phyloP scores from a whole-genome alignment of 768 basidiomycete species.

The Omphalotus guepiniiformis region DNA sequence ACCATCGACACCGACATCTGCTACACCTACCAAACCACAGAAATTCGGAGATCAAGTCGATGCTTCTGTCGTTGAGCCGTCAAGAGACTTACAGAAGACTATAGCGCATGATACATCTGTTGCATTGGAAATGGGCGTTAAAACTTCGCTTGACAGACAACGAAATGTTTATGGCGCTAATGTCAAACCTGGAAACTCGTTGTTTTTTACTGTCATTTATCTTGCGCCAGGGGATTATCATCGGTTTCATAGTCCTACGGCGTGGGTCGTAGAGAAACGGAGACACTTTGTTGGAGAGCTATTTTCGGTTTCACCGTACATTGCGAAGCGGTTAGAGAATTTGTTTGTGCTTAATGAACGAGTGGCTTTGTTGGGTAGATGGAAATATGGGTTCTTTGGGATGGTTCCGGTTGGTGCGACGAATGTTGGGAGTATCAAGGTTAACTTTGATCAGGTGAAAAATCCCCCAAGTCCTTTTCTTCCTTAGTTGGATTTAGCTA shows the following conservation, averaged over 20 bases:
- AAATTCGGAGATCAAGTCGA: constrained; percentile 71
- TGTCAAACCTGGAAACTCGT: constrained; percentile 65
- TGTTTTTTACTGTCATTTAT: constrained; percentile 95
- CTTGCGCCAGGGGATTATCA: constrained; percentile 99
- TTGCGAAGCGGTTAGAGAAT: constrained; percentile 87
- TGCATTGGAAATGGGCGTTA: constrained; percentile 66
- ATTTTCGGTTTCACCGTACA: constrained; percentile 94
- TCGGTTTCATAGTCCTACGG: constrained; percentile 91
- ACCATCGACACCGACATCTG: constrained; percentile 18
- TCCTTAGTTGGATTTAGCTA: background rate
- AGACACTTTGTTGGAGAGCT: constrained; percentile 96
- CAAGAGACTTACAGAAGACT: constrained; percentile 47
- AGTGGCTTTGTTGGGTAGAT: constrained; percentile 89
- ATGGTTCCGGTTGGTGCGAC: constrained; percentile 99
- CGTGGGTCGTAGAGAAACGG: constrained; percentile 96
- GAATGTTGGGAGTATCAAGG: constrained; percentile 93
- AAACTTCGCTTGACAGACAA: constrained; percentile 30
- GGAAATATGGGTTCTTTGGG: constrained; percentile 93
- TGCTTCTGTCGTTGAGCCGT: constrained; percentile 66
- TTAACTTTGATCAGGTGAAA: constrained; percentile 87
- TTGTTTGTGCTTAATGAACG: constrained; percentile 98
- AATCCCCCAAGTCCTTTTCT: background rate
- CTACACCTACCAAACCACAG: constrained; percentile 27
- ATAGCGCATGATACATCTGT: constrained; percentile 68
- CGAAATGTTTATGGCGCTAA: constrained; percentile 33